phyloP scores from a whole-genome alignment of 805 yeast genomes.

The Zygoascus ofunaensis region DNA sequence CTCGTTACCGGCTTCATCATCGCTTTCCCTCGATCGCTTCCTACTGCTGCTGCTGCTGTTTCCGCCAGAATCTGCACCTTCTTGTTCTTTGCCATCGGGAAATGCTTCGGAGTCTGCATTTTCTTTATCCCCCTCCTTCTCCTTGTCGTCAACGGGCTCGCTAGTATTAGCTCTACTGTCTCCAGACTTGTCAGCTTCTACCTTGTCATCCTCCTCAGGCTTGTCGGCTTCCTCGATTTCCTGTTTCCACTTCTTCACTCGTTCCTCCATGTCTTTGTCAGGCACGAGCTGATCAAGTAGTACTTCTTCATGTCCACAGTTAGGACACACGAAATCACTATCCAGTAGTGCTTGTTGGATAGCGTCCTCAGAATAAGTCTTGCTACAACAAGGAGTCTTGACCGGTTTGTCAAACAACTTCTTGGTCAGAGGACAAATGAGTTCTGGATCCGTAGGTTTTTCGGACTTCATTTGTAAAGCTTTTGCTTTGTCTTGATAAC shows the following conservation, averaged over 20 bases:
- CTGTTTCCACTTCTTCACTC: slow-evolving; percentile 38
- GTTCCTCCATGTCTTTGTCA: slow-evolving; percentile 50
- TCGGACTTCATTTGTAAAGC: slow-evolving; percentile 33
- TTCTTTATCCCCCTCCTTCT: neutral
- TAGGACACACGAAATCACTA: slow-evolving; percentile 84
- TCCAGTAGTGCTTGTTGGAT: slow-evolving; percentile 64
- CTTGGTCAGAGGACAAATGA: slow-evolving; percentile 62
- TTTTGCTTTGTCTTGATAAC: slow-evolving; percentile 59
- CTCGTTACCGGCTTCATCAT: neutral
- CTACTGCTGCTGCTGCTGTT: neutral
- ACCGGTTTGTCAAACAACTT: slow-evolving; percentile 64
- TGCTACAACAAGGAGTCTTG: slow-evolving; percentile 71
- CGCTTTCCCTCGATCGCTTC: neutral
- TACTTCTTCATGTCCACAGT: slow-evolving; percentile 65
- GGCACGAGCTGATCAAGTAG: slow-evolving; percentile 61
- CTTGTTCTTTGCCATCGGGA: neutral
- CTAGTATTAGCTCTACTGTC: too few species aligned
- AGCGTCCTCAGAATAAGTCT: slow-evolving; percentile 47
- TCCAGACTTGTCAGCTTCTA: neutral
- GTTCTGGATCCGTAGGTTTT: slow-evolving; percentile 48
- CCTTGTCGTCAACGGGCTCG: slow-evolving; percentile 4
- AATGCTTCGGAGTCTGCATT: neutral
- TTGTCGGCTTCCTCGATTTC: slow-evolving; percentile 4
- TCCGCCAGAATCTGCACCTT: neutral
- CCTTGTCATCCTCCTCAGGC: neutral